phyloP scores from a whole-genome alignment of 2,329 filamentous ascomycete species.

The Cyphellophora europaea region DNA sequence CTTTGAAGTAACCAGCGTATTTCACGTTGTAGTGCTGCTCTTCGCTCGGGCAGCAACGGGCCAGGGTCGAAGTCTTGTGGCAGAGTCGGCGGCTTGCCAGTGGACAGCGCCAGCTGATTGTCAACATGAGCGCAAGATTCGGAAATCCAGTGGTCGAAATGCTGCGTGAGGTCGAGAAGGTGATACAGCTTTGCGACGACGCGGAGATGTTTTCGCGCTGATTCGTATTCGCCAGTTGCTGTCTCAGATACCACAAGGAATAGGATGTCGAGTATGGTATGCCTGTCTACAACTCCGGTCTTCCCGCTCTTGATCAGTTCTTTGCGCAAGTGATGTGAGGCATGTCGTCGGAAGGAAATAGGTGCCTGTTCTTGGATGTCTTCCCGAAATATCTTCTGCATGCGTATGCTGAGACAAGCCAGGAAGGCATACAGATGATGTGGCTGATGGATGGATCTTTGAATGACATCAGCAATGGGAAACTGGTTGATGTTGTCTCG shows the following conservation, averaged over 20 bases:
- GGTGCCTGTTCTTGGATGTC: conserved; percentile 5
- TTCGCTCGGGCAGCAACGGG: conserved; percentile 14
- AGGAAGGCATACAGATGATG: conserved; percentile 14
- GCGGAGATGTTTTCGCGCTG: conserved; percentile 11
- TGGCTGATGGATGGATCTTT: conserved; percentile 12
- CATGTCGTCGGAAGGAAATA: conserved; percentile 4
- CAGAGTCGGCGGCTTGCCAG: conserved; percentile 8
- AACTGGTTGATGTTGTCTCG: conserved; percentile 12
- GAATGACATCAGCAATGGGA: conserved; percentile 11
- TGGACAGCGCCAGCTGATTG: conserved; percentile 13
- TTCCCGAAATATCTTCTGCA: conserved; percentile 11
- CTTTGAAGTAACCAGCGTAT: conserved; percentile 7
- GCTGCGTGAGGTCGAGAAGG: conserved; percentile 9
- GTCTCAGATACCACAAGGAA: conserved; percentile 12
- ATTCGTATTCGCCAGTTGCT: conserved; percentile 10
- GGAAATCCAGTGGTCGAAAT: conserved; percentile 14
- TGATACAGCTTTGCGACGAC: conserved; percentile 12
- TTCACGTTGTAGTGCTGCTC: conserved; percentile 11
- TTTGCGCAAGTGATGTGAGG: conserved; percentile 9
- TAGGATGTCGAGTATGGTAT: conserved; percentile 14
- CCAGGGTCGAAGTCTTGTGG: conserved; percentile 12
- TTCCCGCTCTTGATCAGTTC: conserved; percentile 9
- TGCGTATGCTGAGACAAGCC: conserved; percentile 11
- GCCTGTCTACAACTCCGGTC: conserved; percentile 11
- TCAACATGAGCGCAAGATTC: conserved; percentile 15